These are phyloP conservation scores for Carpinus fangiana DNA, from an alignment of 306 rosid genomes.

Conservation along the genomic window DNA sequence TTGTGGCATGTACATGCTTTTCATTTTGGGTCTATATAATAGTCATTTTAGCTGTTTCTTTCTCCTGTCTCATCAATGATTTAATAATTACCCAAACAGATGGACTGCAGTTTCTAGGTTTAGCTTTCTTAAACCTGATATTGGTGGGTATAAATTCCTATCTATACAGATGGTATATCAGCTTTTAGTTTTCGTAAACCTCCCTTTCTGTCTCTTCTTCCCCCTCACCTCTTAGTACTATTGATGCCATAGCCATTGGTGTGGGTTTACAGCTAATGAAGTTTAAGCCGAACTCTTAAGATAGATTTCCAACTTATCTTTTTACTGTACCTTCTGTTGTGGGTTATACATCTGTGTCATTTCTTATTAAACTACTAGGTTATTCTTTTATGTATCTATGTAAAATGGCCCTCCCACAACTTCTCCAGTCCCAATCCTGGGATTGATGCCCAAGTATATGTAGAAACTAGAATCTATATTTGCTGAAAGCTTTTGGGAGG, in stretches of 20 bases:
- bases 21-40: not conserved
- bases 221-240: not conserved
- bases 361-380: no score
- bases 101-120: not conserved
- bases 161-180: not conserved
- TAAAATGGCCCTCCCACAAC: no score
- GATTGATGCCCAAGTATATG: not conserved
- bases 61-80: not conserved
- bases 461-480: not conserved
- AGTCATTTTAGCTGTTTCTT: not conserved
- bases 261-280: not conserved
- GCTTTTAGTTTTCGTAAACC: not conserved
- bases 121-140: not conserved
- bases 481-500: not conserved
- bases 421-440: not conserved
- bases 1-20: not conserved
- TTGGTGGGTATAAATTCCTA: not conserved
- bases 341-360: no score
- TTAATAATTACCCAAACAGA: not conserved
- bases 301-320: no score
- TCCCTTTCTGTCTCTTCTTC: not conserved
- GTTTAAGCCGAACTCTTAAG: no score
- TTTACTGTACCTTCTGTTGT: no score
- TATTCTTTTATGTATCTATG: no score
- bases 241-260: not conserved